Percentiles rank a stretch among this genome's conserved stretches.
Evolutionary conservation across 176 grass and related monocot species (phyloP).

Genomic region (Juncus effusus): DNA sequence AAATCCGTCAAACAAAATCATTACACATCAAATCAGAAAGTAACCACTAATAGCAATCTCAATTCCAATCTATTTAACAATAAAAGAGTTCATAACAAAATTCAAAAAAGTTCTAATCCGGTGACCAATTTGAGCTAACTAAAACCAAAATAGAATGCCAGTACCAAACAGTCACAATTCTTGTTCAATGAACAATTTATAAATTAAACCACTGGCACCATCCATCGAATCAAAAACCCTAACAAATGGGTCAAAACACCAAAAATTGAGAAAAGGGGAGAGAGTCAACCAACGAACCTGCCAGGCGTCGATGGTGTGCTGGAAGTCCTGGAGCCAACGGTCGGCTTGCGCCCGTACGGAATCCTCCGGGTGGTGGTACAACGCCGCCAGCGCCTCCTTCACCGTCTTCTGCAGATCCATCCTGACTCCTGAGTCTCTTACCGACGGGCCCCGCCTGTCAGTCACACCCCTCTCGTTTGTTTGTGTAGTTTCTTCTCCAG

Average conservation of each 20-base stretch:
- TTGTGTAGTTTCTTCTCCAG: not conserved
- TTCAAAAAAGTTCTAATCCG: no score
- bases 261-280: not conserved
- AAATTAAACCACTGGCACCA: no score
- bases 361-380: slow-evolving; percentile 73
- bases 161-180: no score
- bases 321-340: slow-evolving; percentile 91
- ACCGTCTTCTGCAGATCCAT: slow-evolving; percentile 91
- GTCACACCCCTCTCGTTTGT: not conserved
- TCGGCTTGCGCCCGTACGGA: slow-evolving; percentile 56
- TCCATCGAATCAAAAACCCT: not conserved
- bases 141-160: no score
- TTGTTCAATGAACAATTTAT: no score
- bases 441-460: not conserved
- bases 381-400: slow-evolving; percentile 71
- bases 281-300: slow-evolving; percentile 42
- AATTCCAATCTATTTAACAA: not conserved
- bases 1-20: slow-evolving; percentile 13
- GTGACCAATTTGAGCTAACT: no score
- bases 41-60: not conserved
- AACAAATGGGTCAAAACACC: not conserved
- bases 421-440: slow-evolving; percentile 9
- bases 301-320: slow-evolving; percentile 97
- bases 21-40: slow-evolving; percentile 16
- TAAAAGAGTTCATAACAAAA: not conserved